Conservation (phyloP, 345 rosid genomes). For the Iberis pinnata region DNA sequence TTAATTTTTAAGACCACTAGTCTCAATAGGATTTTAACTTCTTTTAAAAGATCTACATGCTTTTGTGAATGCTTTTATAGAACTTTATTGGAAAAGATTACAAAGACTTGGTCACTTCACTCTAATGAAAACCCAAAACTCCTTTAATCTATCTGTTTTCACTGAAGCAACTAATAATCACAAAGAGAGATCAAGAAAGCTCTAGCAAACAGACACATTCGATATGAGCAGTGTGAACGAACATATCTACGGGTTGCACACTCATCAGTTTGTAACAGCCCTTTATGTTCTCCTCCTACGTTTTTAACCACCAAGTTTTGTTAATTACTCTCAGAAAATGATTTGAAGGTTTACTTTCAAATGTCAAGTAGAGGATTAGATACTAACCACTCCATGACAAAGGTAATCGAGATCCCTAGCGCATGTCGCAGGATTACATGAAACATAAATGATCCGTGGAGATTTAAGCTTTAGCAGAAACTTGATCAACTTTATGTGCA, state of each 20-base stretch:
- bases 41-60: no score
- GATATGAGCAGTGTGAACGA: conserved; percentile 91
- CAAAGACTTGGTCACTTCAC: not conserved
- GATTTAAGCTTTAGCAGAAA: conserved; percentile 73
- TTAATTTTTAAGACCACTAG: no score
- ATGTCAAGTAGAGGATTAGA: not conserved
- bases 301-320: conserved; percentile 2
- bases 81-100: conserved; percentile 29
- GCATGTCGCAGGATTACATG: conserved; percentile 91
- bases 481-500: conserved; percentile 92
- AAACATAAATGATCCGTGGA: conserved; percentile 69
- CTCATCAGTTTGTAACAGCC: conserved; percentile 72
- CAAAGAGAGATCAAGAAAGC: conserved; percentile 40
- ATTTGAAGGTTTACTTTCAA: not conserved
- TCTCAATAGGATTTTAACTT: no score
- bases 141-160: not conserved
- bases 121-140: conserved; percentile 10
- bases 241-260: conserved; percentile 89
- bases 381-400: conserved; percentile 75
- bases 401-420: conserved; percentile 95
- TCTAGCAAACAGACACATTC: conserved; percentile 82
- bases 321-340: not conserved
- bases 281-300: conserved; percentile 57
- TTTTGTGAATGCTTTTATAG: no score
- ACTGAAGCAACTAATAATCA: conserved; percentile 8